Percentiles rank a stretch among this genome's conserved stretches.
Conservation (phyloP, 768 basidiomycete species). For the Mycena venus region DNA sequence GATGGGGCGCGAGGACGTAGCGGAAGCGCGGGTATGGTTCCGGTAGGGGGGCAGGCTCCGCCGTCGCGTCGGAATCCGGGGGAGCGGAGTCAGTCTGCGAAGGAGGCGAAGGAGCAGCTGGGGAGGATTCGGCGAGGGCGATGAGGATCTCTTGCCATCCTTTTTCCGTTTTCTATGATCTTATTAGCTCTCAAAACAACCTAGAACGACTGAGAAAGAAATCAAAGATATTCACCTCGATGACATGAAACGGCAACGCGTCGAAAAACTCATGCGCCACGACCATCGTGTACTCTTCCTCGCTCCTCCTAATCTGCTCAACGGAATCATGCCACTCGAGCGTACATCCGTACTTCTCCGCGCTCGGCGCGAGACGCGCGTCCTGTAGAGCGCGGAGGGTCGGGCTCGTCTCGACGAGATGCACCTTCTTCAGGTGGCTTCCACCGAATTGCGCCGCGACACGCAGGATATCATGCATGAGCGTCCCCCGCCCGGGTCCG, state of each 20-base stretch:
- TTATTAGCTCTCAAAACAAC: too few species aligned
- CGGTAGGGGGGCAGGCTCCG: too few species aligned
- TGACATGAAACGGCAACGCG: slow-evolving; percentile 90
- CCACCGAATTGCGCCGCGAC: slow-evolving; percentile 67
- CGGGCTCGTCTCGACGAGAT: slow-evolving; percentile 86
- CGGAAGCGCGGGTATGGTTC: slow-evolving; percentile 63
- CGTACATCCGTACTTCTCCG: slow-evolving; percentile 48
- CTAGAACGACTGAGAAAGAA: too few species aligned
- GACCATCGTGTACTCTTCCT: slow-evolving; percentile 80
- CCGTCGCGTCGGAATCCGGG: too few species aligned
- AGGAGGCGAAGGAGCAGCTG: too few species aligned
- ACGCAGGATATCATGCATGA: slow-evolving; percentile 90
- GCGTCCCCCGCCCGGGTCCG: slow-evolving; percentile 93
- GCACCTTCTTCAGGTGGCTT: slow-evolving; percentile 62
- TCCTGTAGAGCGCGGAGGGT: slow-evolving; percentile 77
- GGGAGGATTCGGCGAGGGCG: slow-evolving; percentile 54
- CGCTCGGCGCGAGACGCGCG: slow-evolving; percentile 55
- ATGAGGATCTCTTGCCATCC: slow-evolving; percentile 93
- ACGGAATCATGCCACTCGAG: slow-evolving; percentile 83
- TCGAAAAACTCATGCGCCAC: slow-evolving; percentile 99
- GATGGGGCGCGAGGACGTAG: slow-evolving; percentile 73
- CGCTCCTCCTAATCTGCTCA: slow-evolving; percentile 69
- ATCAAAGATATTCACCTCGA: slow-evolving; percentile 73
- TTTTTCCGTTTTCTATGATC: slow-evolving; percentile 74
- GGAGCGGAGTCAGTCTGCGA: too few species aligned